Base-by-base conservation (phyloP, 2,329 filamentous ascomycete species). In the Colletotrichum camelliae region DNA sequence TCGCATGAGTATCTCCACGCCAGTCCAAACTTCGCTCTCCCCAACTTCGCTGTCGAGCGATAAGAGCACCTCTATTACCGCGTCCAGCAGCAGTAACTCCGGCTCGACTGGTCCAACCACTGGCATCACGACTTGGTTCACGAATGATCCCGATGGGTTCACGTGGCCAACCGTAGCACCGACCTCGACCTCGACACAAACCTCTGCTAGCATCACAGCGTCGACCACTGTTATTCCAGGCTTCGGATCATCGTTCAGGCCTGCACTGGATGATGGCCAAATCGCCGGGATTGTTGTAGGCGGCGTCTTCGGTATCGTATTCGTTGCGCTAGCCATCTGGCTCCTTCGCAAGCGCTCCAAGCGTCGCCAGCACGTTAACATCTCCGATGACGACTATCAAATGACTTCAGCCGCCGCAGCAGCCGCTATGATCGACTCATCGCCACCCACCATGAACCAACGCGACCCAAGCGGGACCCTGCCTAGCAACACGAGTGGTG, bases 211-310 rank as follows among this genome's bases (percentile, higher is more conserved):
- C 39, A 58, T 21, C 37, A 39, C 66, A 33, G 15, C 77, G 6
- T 66, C 74, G 15, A 62, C 72, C 7, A 55, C 69, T 16, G 61
- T 74, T 24, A 52, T 31, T 21, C 66, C 37, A n/a, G 60, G 61
- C 18, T 60, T 75, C 18, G 58, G 12, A n/a, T 66, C 58, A 24
- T 75, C 37, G 18, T 65, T 60, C 7, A 62, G 35, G 21, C 39
- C 76, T 5, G 52, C 62, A 31, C 78, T 83, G 24, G 74, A 67
- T 37, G 73, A 80, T 8, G 80, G 78, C 33, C 79, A 82, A 71
- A 81, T 84, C 33, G 80, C 81, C 3, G 81, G 79, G 57, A 77
- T 84, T 31, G 77, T 77, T 4, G 29, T 82, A 9, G 82, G 82
- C 57, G 68, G 77, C 15, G 70, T 82, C 31, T 69, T 80, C 10